Base-by-base conservation (phyloP, 768 basidiomycete species). In the Leccinum truebloodii region DNA sequence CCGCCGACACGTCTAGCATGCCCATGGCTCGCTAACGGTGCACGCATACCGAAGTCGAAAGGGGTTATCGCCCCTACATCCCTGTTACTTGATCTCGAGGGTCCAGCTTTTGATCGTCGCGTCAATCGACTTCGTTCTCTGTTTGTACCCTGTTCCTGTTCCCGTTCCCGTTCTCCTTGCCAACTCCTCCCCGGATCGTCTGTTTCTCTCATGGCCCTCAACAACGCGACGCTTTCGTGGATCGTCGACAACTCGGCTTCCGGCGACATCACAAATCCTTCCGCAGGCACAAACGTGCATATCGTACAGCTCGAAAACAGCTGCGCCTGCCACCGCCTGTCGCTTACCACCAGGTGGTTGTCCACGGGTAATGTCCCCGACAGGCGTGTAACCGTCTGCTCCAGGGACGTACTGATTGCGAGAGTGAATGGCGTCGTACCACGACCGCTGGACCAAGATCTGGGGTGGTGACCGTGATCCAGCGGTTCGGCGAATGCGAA, bases 281-380 rank as follows among this genome's bases (percentile, higher is more conserved):
- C 60, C 12, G 65, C 75, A 0, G 83, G 76, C 16, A 78, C 69
- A 63, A 88, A 80, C 59, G 81, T 74, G 57, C 87, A 82, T 6
- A 81, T 85, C n/a, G 83, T 85, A 67, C 79, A 86, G 61, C 83
- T 79, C 8, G 77, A 71, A 49, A 88, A 77, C 9, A 87, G 79
- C 62, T 87, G 84, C 0, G 85, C 81, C 62, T 89, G 84, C 86
- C 87, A 89, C 61, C 81, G 81, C 55, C 82, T 65, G 35, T 72
- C 70, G 58, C 83, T 80, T 18, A 70, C 66, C 28, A 85, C 64
- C 53, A 83, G 55, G 35, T 66, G 67, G 53, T 75, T 70, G 58
- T 87, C 85, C 48, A 82, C 72, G 2, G 78, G 77, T 22, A 85
- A 69, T 28, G 84, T 76, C 0, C 77, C 69, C n/a, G 75, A 70